phyloP scores from a whole-genome alignment of 2,329 filamentous ascomycete genomes.

The Colletotrichum shisoi region DNA sequence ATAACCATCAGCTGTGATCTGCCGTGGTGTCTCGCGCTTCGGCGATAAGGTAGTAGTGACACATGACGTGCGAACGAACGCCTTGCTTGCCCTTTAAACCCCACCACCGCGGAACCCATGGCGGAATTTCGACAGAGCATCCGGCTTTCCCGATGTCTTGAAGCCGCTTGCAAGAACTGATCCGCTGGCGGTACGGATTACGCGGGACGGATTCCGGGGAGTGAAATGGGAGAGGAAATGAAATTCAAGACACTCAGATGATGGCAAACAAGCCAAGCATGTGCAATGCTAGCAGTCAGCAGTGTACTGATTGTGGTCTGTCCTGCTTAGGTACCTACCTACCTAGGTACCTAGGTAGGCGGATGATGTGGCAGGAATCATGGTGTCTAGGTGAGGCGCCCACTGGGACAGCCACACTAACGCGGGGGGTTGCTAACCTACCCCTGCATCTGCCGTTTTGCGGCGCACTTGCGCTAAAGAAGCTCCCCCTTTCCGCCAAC shows the following conservation, averaged over 20 bases:
- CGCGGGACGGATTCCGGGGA: neutral
- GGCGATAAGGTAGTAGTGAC: neutral
- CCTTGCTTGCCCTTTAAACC: neutral
- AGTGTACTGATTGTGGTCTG: too few species aligned
- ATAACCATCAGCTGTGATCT: too few species aligned
- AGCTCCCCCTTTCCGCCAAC: neutral
- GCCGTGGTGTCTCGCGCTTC: neutral
- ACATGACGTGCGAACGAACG: neutral
- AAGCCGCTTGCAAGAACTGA: neutral
- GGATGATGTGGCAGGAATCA: too few species aligned
- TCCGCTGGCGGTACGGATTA: neutral
- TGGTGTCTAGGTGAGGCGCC: neutral
- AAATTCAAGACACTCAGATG: neutral
- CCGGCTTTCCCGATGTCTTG: neutral
- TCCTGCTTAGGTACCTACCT: too few species aligned
- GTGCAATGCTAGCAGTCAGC: too few species aligned
- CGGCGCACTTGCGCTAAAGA: neutral
- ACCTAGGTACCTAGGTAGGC: too few species aligned
- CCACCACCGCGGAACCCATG: neutral
- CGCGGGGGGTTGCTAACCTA: conserved; percentile 14
- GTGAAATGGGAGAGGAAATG: too few species aligned
- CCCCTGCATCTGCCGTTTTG: conserved; percentile 8
- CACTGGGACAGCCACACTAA: conserved; percentile 1
- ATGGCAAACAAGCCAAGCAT: too few species aligned
- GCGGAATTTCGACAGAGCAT: neutral